These are phyloP conservation scores for Asterophora lycoperdoides DNA, from an alignment of 768 basidiomycete genomes.

Conservation along the genomic window DNA sequence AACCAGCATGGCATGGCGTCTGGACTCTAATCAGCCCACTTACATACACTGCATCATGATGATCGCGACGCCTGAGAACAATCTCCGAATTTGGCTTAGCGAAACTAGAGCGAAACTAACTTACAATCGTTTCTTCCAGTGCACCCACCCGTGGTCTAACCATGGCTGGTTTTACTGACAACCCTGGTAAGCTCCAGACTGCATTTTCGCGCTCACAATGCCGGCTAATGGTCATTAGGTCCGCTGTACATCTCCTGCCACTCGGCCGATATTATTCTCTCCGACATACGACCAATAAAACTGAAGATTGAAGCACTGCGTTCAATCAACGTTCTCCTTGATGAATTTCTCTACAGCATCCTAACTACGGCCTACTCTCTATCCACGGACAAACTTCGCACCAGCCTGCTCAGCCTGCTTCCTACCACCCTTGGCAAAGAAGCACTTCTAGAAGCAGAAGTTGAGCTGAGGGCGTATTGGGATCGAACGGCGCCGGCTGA, in stretches of 20 bases:
- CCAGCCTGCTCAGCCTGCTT: conserved; percentile 64
- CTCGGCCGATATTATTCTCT: conserved; percentile 88
- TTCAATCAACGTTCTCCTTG: conserved; percentile 75
- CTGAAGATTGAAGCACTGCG: conserved; percentile 75
- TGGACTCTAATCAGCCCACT: too few species aligned
- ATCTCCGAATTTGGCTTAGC: conserved; percentile 11
- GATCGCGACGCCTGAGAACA: conserved; percentile 6
- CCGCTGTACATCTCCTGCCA: conserved; percentile 77
- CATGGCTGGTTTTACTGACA: conserved; percentile 43
- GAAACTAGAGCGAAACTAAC: too few species aligned
- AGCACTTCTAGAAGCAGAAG: conserved; percentile 87
- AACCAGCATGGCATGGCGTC: too few species aligned
- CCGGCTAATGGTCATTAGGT: conserved; percentile 29
- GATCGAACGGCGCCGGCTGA: conserved; percentile 54
- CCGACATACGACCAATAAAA: conserved; percentile 88
- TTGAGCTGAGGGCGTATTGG: conserved; percentile 88
- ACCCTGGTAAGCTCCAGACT: conserved; percentile 33
- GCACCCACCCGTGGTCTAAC: background rate
- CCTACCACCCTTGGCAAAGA: conserved; percentile 87
- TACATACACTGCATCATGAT: too few species aligned
- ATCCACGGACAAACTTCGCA: conserved; percentile 68
- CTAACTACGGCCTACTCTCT: conserved; percentile 65
- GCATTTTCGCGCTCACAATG: conserved; percentile 1
- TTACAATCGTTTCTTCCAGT: conserved; percentile 2
- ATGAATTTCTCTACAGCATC: conserved; percentile 77